Evolutionary conservation across 2,329 filamentous ascomycete genomes (phyloP).

Genomic region (Botrytis fragariae): DNA sequence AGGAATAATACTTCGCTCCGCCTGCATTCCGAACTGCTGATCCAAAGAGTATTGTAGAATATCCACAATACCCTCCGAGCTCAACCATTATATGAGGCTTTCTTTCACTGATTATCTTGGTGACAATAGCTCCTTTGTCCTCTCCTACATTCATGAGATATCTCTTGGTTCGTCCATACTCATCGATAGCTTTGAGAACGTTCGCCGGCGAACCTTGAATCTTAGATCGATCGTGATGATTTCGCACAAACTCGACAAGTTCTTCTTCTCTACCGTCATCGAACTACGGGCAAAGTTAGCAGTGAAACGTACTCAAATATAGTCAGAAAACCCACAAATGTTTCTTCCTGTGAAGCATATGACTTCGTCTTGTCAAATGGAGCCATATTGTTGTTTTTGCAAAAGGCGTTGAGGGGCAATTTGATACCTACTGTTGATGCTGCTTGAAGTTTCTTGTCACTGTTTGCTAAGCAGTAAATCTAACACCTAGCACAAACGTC

Average conservation of each 20-base stretch:
- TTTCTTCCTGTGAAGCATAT: slow-evolving; percentile 32
- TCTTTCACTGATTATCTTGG: slow-evolving; percentile 62
- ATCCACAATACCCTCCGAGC: slow-evolving; percentile 77
- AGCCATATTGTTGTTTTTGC: slow-evolving; percentile 23
- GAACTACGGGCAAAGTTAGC: slow-evolving; percentile 41
- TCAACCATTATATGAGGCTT: slow-evolving; percentile 73
- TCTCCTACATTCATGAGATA: slow-evolving; percentile 80
- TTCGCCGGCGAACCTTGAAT: slow-evolving; percentile 62
- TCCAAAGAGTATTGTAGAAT: slow-evolving; percentile 75
- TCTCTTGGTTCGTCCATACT: slow-evolving; percentile 62
- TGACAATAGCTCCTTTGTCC: slow-evolving; percentile 70
- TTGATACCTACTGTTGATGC: not conserved
- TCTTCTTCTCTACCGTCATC: slow-evolving; percentile 74
- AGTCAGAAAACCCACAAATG: slow-evolving; percentile 28
- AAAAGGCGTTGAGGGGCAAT: not conserved
- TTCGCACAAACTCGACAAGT: slow-evolving; percentile 67
- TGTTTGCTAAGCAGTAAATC: not conserved
- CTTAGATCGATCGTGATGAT: slow-evolving; percentile 57
- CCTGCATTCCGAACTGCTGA: slow-evolving; percentile 61
- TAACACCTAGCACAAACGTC: not conserved
- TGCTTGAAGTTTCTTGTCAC: not conserved
- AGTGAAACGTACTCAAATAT: not conserved
- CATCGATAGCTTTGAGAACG: slow-evolving; percentile 68
- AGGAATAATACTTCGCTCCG: slow-evolving; percentile 64
- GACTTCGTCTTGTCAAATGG: slow-evolving; percentile 30